Percentiles rank a stretch among this genome's conserved stretches.
Conservation (phyloP, 257 asterid genomes). For the Asclepias syriaca region DNA sequence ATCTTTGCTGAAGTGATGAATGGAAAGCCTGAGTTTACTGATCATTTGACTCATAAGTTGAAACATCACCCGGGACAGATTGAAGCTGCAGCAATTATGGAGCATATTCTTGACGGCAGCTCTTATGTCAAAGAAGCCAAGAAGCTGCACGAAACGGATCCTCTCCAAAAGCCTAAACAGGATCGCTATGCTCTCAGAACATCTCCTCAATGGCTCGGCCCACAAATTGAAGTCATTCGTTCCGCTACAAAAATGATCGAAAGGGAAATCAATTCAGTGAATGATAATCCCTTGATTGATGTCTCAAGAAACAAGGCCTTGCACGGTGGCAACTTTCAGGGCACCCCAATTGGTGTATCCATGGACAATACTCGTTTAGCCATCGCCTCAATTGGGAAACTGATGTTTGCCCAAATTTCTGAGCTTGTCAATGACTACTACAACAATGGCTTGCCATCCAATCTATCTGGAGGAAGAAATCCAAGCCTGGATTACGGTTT, state of each 20-base stretch:
- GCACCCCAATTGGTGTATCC: conserved; percentile 48
- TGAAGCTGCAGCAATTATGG: conserved; percentile 56
- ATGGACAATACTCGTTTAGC: conserved; percentile 49
- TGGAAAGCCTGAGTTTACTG: conserved; percentile 48
- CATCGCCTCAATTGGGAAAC: conserved; percentile 40
- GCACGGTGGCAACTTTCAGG: conserved; percentile 52
- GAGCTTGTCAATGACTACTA: conserved; percentile 44
- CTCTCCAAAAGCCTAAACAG: conserved; percentile 44
- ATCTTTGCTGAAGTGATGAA: conserved; percentile 54
- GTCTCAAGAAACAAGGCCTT: conserved; percentile 49
- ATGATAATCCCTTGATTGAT: conserved; percentile 47
- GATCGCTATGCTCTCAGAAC: conserved; percentile 50
- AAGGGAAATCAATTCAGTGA: conserved; percentile 53
- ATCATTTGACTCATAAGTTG: conserved; percentile 44
- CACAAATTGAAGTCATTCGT: conserved; percentile 48
- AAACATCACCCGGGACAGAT: conserved; percentile 54
- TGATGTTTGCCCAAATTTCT: conserved; percentile 45
- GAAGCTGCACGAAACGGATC: conserved; percentile 40
- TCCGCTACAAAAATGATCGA: conserved; percentile 47
- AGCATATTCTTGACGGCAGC: conserved; percentile 44
- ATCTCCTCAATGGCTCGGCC: conserved; percentile 54
- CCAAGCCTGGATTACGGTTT: conserved; percentile 53
- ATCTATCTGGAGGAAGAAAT: conserved; percentile 38
- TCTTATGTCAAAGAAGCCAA: conserved; percentile 36
- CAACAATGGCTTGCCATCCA: conserved; percentile 46